phyloP scores from a whole-genome alignment of 2,329 filamentous ascomycete species.

The Penicillium glabrum region DNA sequence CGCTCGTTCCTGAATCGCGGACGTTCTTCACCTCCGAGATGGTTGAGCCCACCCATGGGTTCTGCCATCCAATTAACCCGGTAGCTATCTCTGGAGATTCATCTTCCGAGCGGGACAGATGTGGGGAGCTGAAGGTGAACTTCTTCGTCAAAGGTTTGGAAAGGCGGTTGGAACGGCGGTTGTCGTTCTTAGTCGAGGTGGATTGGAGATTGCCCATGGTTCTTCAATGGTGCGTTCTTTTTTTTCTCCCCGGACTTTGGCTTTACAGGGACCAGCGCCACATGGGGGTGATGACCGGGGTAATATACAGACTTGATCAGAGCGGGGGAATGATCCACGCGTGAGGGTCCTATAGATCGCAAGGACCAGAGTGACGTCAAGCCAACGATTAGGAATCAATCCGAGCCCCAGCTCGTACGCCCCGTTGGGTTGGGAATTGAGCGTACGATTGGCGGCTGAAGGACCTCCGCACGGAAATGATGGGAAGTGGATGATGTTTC shows the following conservation, averaged over 20 bases:
- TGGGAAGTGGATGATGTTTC: slow-evolving; percentile 21
- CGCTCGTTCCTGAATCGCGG: slow-evolving; percentile 8
- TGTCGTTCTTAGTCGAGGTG: slow-evolving; percentile 31
- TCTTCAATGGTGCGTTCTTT: neutral
- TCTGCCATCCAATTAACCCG: slow-evolving; percentile 31
- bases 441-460: slow-evolving; percentile 23
- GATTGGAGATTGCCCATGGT: slow-evolving; percentile 41
- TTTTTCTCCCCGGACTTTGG: neutral
- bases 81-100: slow-evolving; percentile 10
- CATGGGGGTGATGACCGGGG: slow-evolving; percentile 2
- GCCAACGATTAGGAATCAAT: slow-evolving; percentile 20
- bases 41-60: slow-evolving; percentile 34
- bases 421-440: slow-evolving; percentile 18
- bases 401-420: slow-evolving; percentile 21
- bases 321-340: neutral
- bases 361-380: slow-evolving; percentile 24
- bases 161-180: slow-evolving; percentile 35
- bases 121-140: slow-evolving; percentile 14
- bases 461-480: slow-evolving; percentile 18
- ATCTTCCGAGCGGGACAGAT: slow-evolving; percentile 2
- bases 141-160: slow-evolving; percentile 38
- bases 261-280: neutral
- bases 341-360: slow-evolving; percentile 14
- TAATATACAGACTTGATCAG: slow-evolving; percentile 13
- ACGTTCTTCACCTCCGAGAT: slow-evolving; percentile 19